Percentiles rank a stretch among this genome's conserved stretches.
These are phyloP conservation scores for Linnemannia schmuckeri DNA, from an alignment of 192 early-diverging fungal species.

Conservation along the genomic window DNA sequence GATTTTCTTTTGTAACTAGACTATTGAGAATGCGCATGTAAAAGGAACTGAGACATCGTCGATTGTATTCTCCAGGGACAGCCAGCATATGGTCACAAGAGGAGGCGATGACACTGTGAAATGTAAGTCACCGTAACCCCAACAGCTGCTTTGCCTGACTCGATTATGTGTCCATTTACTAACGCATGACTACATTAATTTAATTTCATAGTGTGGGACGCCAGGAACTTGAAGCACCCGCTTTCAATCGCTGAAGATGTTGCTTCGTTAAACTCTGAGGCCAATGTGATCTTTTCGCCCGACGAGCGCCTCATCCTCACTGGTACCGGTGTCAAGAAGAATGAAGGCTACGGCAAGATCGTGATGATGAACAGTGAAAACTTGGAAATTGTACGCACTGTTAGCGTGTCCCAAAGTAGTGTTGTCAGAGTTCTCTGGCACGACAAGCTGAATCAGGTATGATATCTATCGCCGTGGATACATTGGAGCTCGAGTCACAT, in stretches of 20 bases:
- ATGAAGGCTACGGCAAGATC: slow-evolving; percentile 74
- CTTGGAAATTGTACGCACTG: slow-evolving; percentile 65
- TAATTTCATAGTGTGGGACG: slow-evolving; percentile 82
- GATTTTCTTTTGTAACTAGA: slow-evolving; percentile 33
- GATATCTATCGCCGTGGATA: background rate
- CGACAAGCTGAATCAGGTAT: slow-evolving; percentile 80
- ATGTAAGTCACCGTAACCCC: slow-evolving; percentile 41
- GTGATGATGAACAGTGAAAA: slow-evolving; percentile 75
- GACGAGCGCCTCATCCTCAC: slow-evolving; percentile 83
- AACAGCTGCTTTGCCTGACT: background rate
- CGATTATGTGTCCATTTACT: background rate
- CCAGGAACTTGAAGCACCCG: slow-evolving; percentile 79
- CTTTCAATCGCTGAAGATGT: slow-evolving; percentile 69
- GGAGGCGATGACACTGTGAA: slow-evolving; percentile 91
- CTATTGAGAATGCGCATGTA: slow-evolving; percentile 78
- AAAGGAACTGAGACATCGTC: slow-evolving; percentile 77
- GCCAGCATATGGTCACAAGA: slow-evolving; percentile 77
- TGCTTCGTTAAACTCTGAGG: slow-evolving; percentile 76
- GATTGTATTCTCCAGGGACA: slow-evolving; percentile 76
- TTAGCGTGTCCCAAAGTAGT: slow-evolving; percentile 68
- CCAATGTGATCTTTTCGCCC: slow-evolving; percentile 88
- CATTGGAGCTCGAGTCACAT: background rate
- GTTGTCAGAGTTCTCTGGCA: slow-evolving; percentile 90
- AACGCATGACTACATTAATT: background rate
- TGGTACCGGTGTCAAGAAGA: slow-evolving; percentile 77